phyloP scores from a whole-genome alignment of 306 rosid genomes.

The Vigna radiata region DNA sequence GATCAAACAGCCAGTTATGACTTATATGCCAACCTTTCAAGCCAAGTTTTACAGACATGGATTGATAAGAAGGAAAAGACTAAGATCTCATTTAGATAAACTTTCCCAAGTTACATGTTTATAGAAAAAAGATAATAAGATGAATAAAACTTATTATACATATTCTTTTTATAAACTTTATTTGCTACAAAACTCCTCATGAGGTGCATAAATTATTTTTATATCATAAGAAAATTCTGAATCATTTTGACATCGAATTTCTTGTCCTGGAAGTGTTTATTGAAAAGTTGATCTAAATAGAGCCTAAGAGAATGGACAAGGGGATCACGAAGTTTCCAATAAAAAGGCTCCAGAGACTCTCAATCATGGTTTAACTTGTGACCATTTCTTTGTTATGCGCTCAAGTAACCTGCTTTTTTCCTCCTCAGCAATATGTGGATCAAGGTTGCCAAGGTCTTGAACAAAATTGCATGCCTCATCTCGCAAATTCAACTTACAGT shows the following conservation, averaged over 20 bases:
- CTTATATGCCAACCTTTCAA: conserved; percentile 19
- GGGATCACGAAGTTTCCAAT: conserved; percentile 20
- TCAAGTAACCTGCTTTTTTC: conserved; percentile 62
- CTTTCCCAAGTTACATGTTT: background rate
- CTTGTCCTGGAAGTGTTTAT: background rate
- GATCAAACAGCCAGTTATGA: too few relatives aligned
- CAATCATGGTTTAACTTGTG: conserved; percentile 30
- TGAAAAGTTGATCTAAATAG: background rate
- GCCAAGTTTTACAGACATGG: background rate
- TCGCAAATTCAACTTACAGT: conserved; percentile 61
- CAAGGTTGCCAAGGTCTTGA: conserved; percentile 57
- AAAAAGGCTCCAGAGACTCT: conserved; percentile 12
- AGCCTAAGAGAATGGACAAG: background rate
- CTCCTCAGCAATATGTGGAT: conserved; percentile 57
- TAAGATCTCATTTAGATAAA: background rate
- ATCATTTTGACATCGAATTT: background rate
- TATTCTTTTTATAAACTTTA: background rate
- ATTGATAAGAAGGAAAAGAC: background rate
- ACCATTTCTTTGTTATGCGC: conserved; percentile 67
- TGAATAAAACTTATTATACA: background rate
- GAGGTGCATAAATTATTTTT: background rate
- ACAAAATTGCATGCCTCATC: conserved; percentile 65
- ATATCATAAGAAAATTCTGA: background rate
- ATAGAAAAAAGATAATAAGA: background rate
- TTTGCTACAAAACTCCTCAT: background rate